Conservation (phyloP, 1,284 basidiomycete species). For the Cerrena zonata region DNA sequence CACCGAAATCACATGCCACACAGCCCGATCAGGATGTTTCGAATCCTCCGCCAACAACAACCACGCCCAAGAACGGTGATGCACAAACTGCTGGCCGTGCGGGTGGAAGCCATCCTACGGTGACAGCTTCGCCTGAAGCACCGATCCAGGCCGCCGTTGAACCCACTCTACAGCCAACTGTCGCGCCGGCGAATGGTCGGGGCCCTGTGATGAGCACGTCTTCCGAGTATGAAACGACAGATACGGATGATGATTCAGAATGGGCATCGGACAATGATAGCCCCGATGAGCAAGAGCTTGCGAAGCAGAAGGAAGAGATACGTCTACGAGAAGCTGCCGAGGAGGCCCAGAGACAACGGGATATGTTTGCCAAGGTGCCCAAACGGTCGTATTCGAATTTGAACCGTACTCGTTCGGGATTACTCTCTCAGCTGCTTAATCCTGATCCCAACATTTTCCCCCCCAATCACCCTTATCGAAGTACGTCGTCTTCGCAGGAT, state of each 20-base stretch:
- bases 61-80: constrained; percentile 10
- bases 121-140: not conserved
- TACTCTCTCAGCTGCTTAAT: constrained; percentile 64
- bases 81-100: not conserved
- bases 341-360: constrained; percentile 63
- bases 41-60: constrained; percentile 1
- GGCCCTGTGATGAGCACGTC: constrained; percentile 29
- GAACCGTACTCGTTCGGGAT: constrained; percentile 48
- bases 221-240: constrained; percentile 35
- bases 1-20: not conserved
- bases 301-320: constrained; percentile 27
- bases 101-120: not conserved
- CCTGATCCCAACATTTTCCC: constrained; percentile 61
- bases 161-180: constrained; percentile 7
- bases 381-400: constrained; percentile 59
- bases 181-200: constrained; percentile 18
- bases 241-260: constrained; percentile 43
- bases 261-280: constrained; percentile 53
- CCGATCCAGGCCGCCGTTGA: not conserved
- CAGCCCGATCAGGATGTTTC: not conserved
- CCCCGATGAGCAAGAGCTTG: constrained; percentile 27
- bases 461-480: constrained; percentile 50
- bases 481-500: constrained; percentile 46
- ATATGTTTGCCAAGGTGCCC: constrained; percentile 76
- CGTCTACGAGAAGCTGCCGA: constrained; percentile 41